Base-by-base conservation (phyloP, 2,329 filamentous ascomycete species). In the Helotiales sp. region DNA sequence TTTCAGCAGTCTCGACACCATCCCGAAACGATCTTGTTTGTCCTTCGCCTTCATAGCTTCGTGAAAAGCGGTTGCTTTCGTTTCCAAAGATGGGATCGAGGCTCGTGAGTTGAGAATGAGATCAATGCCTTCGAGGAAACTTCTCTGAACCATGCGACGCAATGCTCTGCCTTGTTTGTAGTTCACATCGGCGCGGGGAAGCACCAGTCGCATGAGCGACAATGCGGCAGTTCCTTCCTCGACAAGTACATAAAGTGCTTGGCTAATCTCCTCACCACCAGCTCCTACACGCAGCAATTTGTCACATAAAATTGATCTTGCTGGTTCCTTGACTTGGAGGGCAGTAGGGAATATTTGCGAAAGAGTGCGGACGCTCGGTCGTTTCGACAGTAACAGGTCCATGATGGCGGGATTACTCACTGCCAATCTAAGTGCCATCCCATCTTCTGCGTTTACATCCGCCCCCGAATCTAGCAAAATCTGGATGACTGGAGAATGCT, bases 371-470 rank as follows among this genome's bases (percentile, higher is more conserved):
- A 77, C 70, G 5, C 57, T 77, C 1, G 77, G 79, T 27, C 58
- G 68, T 50, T 62, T 71, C 31, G 70, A 67, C 47, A 85, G 75
- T 2, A 86, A 66, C 22, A 82, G 67, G 40, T 83, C 80, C 9
- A 78, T 75, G 7, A 85, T 68, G 4, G 73, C 72, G 0, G 72
- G 68, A 44, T 79, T 74, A 13, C 76, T 75, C 1, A 85, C 76
- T 4, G 81, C 81, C 53, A 74, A 73, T 52, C 79, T 79, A 0
- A 86, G 68, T 0, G 82, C 76, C 1, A 78, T 76, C 0, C 77
- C 81, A 25, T 82, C 78, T 56, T 77, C 75, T 1, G 75, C 73
- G 60, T 85, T 84, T n/a, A 83, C 72, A 47, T 84, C 78, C 2
- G 82, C 83, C 0, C 81, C 81, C 1, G 77, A 73, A 1, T 75